Base-by-base conservation (phyloP, 129 eudicot genomes). In the carrot (Daucus carota) region DNA sequence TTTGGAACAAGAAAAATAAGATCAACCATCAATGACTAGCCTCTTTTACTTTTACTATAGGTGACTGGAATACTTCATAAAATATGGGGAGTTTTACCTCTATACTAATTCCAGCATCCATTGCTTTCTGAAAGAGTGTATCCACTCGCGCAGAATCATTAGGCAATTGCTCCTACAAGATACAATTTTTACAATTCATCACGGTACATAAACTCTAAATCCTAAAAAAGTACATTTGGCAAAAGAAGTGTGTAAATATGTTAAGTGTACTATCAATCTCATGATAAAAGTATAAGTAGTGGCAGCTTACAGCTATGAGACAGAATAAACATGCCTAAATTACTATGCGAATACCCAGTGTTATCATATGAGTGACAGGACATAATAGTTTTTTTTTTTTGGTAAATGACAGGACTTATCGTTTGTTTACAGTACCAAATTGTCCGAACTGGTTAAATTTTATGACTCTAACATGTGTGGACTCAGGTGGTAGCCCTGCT, bases 101-200 rank as follows among this genome's bases (percentile, higher is more conserved):
- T 82, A 95, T 95, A 69, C 77, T 43, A 34, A 92, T 92, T 74
- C 99, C 99, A 73, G 92, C 92, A 81, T 90, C 92, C 60, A 86
- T 83, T 45, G 99, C 94, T 80, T 86, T 88, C 44, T 85, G 89
- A 81, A 95, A 95, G 34, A 95, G 79, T 89, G 81, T 83, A 90
- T 95, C 89, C 40, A 95, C 99, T 79, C 99, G 85, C 34, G 70
- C 77, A 46, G 90, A 78, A 84, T 95, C 97, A 86, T 79, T 87
- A 6, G 96, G 94, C 81, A 95, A 75, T 79, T 95, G 99, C 54
- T 95, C 99, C 99, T 92, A 90, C 78, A 85, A 78, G 68, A 66
- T 70, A n/a, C 26, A 41, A n/a, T 5, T 43, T 26, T 40, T 10
- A 5, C 18, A 28, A 42, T 63, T 20, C 11, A 41, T 12, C 32